Evolutionary conservation across 495 filamentous ascomycete species (phyloP).

Genomic region (Penicillium goetzii): DNA sequence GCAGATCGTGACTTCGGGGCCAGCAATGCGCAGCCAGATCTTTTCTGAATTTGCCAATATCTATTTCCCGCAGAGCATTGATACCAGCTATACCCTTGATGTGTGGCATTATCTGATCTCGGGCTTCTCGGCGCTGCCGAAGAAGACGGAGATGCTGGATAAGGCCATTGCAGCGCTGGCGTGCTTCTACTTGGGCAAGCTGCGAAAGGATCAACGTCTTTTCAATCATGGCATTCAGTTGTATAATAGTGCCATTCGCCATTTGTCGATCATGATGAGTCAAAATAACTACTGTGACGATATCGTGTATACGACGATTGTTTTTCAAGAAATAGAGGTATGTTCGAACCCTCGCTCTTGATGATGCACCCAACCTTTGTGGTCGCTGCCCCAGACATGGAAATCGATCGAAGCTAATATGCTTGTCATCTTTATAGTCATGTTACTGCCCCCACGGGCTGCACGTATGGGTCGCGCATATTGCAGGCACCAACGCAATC

Average conservation of each 20-base stretch:
- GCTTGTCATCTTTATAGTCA: background rate
- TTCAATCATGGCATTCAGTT: conserved; percentile 1
- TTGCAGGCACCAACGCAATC: conserved; percentile 16
- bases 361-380: background rate
- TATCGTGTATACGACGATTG: conserved; percentile 2
- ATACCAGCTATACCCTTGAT: conserved; percentile 4
- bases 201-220: background rate
- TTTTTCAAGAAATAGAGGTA: conserved; percentile 8
- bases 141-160: conserved; percentile 11
- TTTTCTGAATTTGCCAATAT: conserved; percentile 9
- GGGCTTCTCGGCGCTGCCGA: conserved; percentile 4
- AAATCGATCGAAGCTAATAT: background rate
- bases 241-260: conserved; percentile 5
- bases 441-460: conserved; percentile 12
- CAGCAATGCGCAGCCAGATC: background rate
- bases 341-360: background rate
- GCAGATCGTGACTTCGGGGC: background rate
- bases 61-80: conserved; percentile 5
- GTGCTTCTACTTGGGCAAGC: conserved; percentile 11
- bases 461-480: conserved; percentile 12
- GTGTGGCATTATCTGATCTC: conserved; percentile 15
- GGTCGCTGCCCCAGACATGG: background rate
- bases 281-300: conserved; percentile 1
- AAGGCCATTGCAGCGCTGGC: conserved; percentile 10
- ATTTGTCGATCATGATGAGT: background rate